Conservation (phyloP, 2,329 filamentous ascomycete species). For the Xylariales sp. region DNA sequence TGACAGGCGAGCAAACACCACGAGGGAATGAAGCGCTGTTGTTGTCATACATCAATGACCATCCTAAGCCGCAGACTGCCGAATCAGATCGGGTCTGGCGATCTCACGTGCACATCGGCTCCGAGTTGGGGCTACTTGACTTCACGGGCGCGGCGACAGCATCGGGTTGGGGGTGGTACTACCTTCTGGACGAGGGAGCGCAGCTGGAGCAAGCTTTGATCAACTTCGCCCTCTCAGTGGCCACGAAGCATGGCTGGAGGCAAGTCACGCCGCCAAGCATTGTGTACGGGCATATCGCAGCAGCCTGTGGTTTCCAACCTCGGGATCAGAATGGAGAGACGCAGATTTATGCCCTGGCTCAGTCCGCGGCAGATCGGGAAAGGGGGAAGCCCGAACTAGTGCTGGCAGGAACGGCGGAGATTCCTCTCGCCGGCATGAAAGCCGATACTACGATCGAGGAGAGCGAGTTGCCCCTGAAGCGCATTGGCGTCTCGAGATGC, state of each 20-base stretch:
- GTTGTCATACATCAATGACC: conserved; percentile 74
- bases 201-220: conserved; percentile 92
- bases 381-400: conserved; percentile 63
- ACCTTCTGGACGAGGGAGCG: conserved; percentile 83
- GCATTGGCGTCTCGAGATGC: conserved; percentile 83
- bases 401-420: conserved; percentile 87
- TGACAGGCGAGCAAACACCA: conserved; percentile 74
- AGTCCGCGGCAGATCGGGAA: conserved; percentile 57
- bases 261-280: conserved; percentile 81
- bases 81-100: conserved; percentile 48
- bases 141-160: conserved; percentile 77
- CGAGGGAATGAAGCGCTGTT: conserved; percentile 60
- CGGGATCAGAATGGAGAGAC: conserved; percentile 86
- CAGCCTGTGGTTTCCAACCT: conserved; percentile 91
- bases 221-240: conserved; percentile 74
- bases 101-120: conserved; percentile 83
- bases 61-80: conserved; percentile 38
- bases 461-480: conserved; percentile 66
- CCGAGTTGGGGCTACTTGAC: conserved; percentile 83
- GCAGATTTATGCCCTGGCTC: conserved; percentile 80
- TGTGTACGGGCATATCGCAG: conserved; percentile 86
- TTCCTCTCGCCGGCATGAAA: conserved; percentile 87
- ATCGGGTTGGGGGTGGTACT: conserved; percentile 97
- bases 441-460: conserved; percentile 66
- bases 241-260: conserved; percentile 70